Base-by-base conservation (phyloP, 345 rosid species). In the Heritiera fomes region DNA sequence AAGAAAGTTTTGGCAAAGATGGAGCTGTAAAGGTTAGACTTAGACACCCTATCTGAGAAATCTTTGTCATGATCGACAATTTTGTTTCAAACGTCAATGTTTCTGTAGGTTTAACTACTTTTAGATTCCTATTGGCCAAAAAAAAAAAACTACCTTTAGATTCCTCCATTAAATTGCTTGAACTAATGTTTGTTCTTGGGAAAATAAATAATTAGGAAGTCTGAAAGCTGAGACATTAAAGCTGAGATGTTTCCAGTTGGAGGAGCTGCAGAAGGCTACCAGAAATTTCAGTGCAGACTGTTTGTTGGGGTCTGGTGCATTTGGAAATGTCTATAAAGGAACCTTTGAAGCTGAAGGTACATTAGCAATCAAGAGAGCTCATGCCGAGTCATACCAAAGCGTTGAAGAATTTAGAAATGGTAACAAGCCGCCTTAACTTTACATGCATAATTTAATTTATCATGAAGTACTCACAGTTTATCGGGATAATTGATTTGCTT, bases 341-440 rank as follows among this genome's bases (percentile, higher is more conserved):
- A 78, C 56, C 8, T 88, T 87, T 53, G 86, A 81, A 6, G 77
- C 8, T 2, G 85, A 87, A 61, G 88, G 83, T 32, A 83, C 72
- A 2, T 79, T 88, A 50, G 93, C 93, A 28, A 88, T 89, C 74
- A 91, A 89, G 87, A 89, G 66, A 80, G 87, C 91, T 46, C 93
- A 79, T n/a, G 84, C 84, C 11, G 83, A 82, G 49, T 88, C 91
- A 8, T 85, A 80, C 83, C 91, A 86, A 50, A 88, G 81, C 76
- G 11, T 74, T 32, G 88, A 86, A 76, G 93, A 91, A 77, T 89
- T 91, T 61, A 84, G 90, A 80, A 89, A 89, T 80, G 95, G 93
- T 89, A 78, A 34, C 38, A 34, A 84, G 46, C 67, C 60, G 15
- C 7, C 23, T 68, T 89, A 7, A n/a, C 50, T 63, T 6, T 34